Base-by-base conservation (phyloP, 108 stramenopile species). In the Nitzschia sp. region DNA sequence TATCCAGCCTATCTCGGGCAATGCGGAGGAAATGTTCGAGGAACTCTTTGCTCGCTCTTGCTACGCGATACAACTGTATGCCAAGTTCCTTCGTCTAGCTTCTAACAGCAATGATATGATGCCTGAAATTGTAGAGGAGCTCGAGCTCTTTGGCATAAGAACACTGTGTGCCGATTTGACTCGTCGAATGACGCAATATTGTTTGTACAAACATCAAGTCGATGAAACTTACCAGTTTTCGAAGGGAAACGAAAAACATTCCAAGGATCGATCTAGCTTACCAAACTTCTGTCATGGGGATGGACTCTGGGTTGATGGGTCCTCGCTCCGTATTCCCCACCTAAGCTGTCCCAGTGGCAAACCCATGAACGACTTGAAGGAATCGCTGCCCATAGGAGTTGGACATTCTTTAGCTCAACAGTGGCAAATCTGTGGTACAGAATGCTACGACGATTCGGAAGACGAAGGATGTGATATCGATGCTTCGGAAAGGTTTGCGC, bases 161-260 rank as follows among this genome's bases (percentile, higher is more conserved):
- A 60, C 75, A 1, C 46, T 41, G 8, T 72, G 82, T 53, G 82
- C 75, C 9, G 78, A 83, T 51, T 72, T 83, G 6, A 67, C 76
- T 8, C 57, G 76, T 17, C 78, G 78, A 10, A 68, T 83, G 10
- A 79, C 78, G 41, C 68, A 80, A 48, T 76, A 70, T 50, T 69
- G 75, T 42, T 38, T 83, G 46, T 74, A 56, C 17, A 71, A 76
- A 41, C 53, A 76, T 7, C 71, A 77, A 53, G 69, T 37, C 10
- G 60, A 63, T 5, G 40, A 19, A 3, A 41, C 69, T 3, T 81
- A 74, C 48, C 67, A 63, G 15, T 74, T 81, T 72, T 10, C 19
- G n/a, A 34, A 57, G 10, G 60, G 50, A 11, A 44, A 26, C 7
- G 57, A 51, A 37, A 38, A 48, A 54, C 17, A 17, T 5, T 48